Conservation (phyloP, 2,329 filamentous ascomycete species). For the Cyphellophora attinorum region DNA sequence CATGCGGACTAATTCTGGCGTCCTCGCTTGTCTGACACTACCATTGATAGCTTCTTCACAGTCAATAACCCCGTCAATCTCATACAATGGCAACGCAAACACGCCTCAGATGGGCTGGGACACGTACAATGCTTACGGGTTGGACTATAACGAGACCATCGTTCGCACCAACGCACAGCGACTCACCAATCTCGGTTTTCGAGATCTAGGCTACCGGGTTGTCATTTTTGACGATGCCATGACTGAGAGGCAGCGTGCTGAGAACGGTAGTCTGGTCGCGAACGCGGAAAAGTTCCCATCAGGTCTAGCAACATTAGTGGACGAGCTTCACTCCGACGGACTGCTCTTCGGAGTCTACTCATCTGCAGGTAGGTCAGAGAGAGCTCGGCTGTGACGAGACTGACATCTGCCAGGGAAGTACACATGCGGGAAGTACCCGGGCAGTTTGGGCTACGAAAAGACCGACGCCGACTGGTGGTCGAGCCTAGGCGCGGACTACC, state of each 20-base stretch:
- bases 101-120: constrained; percentile 16
- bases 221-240: constrained; percentile 47
- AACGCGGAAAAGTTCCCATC: constrained; percentile 36
- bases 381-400: too few relatives aligned
- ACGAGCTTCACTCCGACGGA: constrained; percentile 37
- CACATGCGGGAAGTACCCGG: constrained; percentile 28
- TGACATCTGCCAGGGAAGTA: too few relatives aligned
- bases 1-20: too few relatives aligned
- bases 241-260: constrained; percentile 32
- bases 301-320: constrained; percentile 38
- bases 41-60: too few relatives aligned
- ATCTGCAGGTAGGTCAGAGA: constrained; percentile 27
- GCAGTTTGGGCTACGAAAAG: constrained; percentile 40
- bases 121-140: constrained; percentile 15
- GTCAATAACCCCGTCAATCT: too few relatives aligned
- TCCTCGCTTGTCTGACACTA: too few relatives aligned
- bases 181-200: constrained; percentile 10
- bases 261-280: constrained; percentile 33
- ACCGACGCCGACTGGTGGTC: constrained; percentile 45
- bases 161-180: constrained; percentile 11
- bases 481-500: constrained; percentile 38
- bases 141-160: constrained; percentile 14
- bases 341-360: constrained; percentile 46
- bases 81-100: constrained; percentile 13
- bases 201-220: constrained; percentile 42